A percentile compares a stretch with the other conserved stretches of the same genome.
Evolutionary conservation across 495 filamentous ascomycete genomes (phyloP).

Genomic region (Penicillium pulvis): DNA sequence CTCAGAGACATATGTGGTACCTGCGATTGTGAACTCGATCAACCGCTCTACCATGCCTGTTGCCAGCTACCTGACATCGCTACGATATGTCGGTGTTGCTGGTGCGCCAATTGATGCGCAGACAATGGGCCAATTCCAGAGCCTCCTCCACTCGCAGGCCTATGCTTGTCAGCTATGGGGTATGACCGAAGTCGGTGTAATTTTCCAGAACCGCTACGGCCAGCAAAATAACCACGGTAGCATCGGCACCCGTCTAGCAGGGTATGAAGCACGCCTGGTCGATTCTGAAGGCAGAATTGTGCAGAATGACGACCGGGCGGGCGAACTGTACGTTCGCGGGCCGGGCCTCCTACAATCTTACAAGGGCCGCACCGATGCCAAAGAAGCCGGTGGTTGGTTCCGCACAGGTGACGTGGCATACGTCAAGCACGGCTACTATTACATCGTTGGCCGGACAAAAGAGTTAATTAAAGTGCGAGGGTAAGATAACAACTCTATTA

Average conservation of each 20-base stretch:
- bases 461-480: conserved; percentile 71
- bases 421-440: conserved; percentile 57
- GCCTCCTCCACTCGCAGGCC: conserved; percentile 43
- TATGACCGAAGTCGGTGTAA: conserved; percentile 55
- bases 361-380: conserved; percentile 41
- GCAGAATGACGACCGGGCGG: conserved; percentile 46
- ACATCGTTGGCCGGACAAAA: conserved; percentile 80
- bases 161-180: conserved; percentile 38
- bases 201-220: conserved; percentile 53
- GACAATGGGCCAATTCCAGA: conserved; percentile 41
- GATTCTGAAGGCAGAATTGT: conserved; percentile 55
- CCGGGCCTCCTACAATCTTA: conserved; percentile 39
- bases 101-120: conserved; percentile 50
- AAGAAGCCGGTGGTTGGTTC: conserved; percentile 67
- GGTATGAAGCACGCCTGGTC: conserved; percentile 59
- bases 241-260: conserved; percentile 74
- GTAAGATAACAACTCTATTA: conserved; percentile 17
- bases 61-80: conserved; percentile 47
- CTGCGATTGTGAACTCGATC: conserved; percentile 59
- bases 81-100: conserved; percentile 52
- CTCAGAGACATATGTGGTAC: conserved; percentile 63
- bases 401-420: conserved; percentile 76
- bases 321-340: conserved; percentile 56
- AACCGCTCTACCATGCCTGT: conserved; percentile 44
- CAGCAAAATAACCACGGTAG: conserved; percentile 39